These are phyloP conservation scores for Monilinia fructigena DNA, from an alignment of 2,329 filamentous ascomycete genomes.

Conservation along the genomic window DNA sequence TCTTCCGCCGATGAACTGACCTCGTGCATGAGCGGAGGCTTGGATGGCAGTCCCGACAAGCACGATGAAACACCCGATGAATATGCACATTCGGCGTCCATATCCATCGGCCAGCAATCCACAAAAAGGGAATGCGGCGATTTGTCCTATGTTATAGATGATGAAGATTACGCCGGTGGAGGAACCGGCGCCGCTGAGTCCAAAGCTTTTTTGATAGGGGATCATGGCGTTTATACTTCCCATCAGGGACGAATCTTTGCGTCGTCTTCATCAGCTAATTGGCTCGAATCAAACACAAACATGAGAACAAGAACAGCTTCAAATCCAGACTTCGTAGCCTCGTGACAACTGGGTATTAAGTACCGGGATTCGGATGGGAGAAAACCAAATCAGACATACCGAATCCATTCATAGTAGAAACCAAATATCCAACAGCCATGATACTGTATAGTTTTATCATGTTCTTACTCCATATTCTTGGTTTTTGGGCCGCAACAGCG, in stretches of 20 bases:
- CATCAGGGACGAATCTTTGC: slow-evolving; percentile 43
- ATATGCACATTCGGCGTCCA: slow-evolving; percentile 2
- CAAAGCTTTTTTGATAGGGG: slow-evolving; percentile 42
- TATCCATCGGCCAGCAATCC: slow-evolving; percentile 44
- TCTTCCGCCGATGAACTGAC: slow-evolving; percentile 56
- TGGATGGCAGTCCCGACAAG: slow-evolving; percentile 41
- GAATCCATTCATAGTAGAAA: slow-evolving; percentile 56
- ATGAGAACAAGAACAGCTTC: too few species aligned
- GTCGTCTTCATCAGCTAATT: background rate
- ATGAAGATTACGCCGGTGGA: slow-evolving; percentile 49
- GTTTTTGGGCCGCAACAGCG: slow-evolving; percentile 40
- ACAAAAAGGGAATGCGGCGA: slow-evolving; percentile 52
- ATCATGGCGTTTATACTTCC: slow-evolving; percentile 48
- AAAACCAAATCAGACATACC: slow-evolving; percentile 28
- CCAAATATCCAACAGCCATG: slow-evolving; percentile 44
- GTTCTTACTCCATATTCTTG: slow-evolving; percentile 41
- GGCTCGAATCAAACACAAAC: too few species aligned
- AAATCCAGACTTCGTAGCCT: too few species aligned
- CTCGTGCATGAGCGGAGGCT: slow-evolving; percentile 46
- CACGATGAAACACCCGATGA: background rate
- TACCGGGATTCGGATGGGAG: too few species aligned
- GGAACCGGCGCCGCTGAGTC: slow-evolving; percentile 48
- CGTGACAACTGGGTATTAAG: too few species aligned
- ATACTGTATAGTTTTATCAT: slow-evolving; percentile 47
- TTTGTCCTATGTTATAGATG: slow-evolving; percentile 45